These are phyloP conservation scores for Tolypocladium endophyticum DNA, from an alignment of 2,329 filamentous ascomycete genomes.

Conservation along the genomic window DNA sequence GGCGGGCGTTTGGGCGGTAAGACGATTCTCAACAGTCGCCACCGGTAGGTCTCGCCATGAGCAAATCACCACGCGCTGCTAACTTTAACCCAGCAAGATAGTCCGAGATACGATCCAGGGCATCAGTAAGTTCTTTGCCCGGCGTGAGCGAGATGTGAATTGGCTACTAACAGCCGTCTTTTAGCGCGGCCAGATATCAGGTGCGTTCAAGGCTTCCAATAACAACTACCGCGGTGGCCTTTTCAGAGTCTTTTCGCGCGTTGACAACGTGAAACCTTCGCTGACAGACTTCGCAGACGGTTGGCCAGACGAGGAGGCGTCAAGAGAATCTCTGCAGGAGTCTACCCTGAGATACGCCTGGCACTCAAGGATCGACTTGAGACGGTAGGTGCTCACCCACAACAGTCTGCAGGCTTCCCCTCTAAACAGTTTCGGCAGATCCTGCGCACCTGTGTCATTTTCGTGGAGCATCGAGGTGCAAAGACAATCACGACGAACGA, in stretches of 20 bases:
- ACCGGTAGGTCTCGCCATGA: background rate
- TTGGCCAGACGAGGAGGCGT: slow-evolving; percentile 68
- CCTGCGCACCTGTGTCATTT: slow-evolving; percentile 35
- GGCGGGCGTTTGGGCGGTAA: background rate
- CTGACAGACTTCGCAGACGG: slow-evolving; percentile 33
- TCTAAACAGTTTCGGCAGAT: slow-evolving; percentile 31
- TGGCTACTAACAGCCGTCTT: background rate
- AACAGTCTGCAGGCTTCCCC: too few species aligned
- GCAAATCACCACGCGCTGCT: background rate
- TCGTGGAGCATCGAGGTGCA: slow-evolving; percentile 39
- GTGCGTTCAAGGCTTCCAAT: background rate
- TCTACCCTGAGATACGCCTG: slow-evolving; percentile 52
- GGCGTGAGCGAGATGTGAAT: background rate
- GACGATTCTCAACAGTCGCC: background rate
- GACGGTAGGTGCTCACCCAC: slow-evolving; percentile 23
- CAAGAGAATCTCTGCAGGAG: slow-evolving; percentile 54
- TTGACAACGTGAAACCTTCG: background rate
- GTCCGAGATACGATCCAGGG: slow-evolving; percentile 6
- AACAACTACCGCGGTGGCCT: background rate
- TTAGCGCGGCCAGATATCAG: slow-evolving; percentile 2
- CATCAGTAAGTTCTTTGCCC: slow-evolving; percentile 4
- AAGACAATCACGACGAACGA: slow-evolving; percentile 57
- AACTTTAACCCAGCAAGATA: slow-evolving; percentile 7
- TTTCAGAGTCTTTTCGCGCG: background rate
- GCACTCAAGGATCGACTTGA: slow-evolving; percentile 40